phyloP scores from a whole-genome alignment of 2,329 filamentous ascomycete genomes.

The Orbilia blumenaviensis region DNA sequence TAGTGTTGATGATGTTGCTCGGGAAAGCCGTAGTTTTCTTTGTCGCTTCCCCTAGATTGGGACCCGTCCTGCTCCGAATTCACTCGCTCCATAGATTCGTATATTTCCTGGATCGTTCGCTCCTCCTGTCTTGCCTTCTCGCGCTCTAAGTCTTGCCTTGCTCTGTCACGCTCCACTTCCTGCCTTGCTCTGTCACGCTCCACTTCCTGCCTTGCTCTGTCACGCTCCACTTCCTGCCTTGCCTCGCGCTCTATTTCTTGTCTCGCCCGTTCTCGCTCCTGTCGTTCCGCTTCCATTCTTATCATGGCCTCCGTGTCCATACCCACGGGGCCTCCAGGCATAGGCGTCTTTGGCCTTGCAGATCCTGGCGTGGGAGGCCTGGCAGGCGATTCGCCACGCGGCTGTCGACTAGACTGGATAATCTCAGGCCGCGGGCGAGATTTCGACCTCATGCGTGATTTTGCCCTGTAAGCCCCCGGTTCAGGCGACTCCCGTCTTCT shows the following conservation, averaged over 20 bases:
- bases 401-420: constrained; percentile 12
- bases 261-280: constrained; percentile 13
- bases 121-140: not conserved
- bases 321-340: constrained; percentile 2
- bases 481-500: constrained; percentile 33
- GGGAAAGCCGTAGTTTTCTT: not conserved
- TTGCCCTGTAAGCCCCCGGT: constrained; percentile 23
- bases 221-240: not conserved
- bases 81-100: constrained; percentile 5
- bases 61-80: not conserved
- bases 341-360: constrained; percentile 36
- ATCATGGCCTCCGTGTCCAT: constrained; percentile 3
- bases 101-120: constrained; percentile 5
- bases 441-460: constrained; percentile 38
- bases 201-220: not conserved
- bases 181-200: not conserved
- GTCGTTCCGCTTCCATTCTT: constrained; percentile 17
- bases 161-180: not conserved
- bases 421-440: constrained; percentile 44
- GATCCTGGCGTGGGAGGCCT: constrained; percentile 14
- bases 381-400: not conserved
- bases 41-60: not conserved
- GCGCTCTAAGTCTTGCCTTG: not conserved
- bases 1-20: constrained; percentile 2
- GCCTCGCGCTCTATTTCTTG: constrained; percentile 4